Base-by-base conservation (phyloP, 495 filamentous ascomycete species). In the Podospora pseudocomata region DNA sequence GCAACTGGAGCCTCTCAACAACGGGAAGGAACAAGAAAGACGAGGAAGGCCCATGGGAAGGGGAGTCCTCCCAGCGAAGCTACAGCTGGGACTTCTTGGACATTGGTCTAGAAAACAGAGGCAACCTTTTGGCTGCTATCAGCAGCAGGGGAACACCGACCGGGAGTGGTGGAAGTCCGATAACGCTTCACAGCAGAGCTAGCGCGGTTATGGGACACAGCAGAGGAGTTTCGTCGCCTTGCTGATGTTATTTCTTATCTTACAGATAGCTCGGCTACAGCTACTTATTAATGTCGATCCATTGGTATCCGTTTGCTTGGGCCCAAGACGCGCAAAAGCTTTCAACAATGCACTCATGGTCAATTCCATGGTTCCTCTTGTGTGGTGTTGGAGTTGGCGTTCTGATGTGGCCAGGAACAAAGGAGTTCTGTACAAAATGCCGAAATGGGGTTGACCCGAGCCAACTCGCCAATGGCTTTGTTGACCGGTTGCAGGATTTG, bases 81-180 rank as follows among this genome's bases (percentile, higher is more conserved):
- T 44, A 30, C 61, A 69, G 70, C 19, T 72, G 70, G 70, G 70
- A 72, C n/a, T 72, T 72, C 34, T 26, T 72, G 19, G 70, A 72
- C n/a, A 66, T 68, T 30, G 67, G 70, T 5, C 54, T 65, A 20
- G 70, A 68, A 5, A 53, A 28, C n/a, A 34, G 63, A 32, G 61
- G 32, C 19, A 63, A 63, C n/a, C 16, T 58, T 6, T 49, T 49
- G 19, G n/a, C 56, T 20, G 23, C 23, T 2, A 58, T 20, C 23
- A 20, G 56, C 23, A 27, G 56, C 56, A 58, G 56, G 5, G 19
- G 56, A 13, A 27, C 19, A n/a, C n/a, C 56, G 2, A 49, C 5
- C 15, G 39, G 39, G 13, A 13, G 39, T 11, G 9, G 39, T 11
- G 39, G 39, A 49, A 49, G 39, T 2, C 39, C 39, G 39, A 11